Percentiles rank a stretch among this genome's conserved stretches.
These are phyloP conservation scores for Lasiodiplodia citricola DNA, from an alignment of 2,329 filamentous ascomycete genomes.

Conservation along the genomic window DNA sequence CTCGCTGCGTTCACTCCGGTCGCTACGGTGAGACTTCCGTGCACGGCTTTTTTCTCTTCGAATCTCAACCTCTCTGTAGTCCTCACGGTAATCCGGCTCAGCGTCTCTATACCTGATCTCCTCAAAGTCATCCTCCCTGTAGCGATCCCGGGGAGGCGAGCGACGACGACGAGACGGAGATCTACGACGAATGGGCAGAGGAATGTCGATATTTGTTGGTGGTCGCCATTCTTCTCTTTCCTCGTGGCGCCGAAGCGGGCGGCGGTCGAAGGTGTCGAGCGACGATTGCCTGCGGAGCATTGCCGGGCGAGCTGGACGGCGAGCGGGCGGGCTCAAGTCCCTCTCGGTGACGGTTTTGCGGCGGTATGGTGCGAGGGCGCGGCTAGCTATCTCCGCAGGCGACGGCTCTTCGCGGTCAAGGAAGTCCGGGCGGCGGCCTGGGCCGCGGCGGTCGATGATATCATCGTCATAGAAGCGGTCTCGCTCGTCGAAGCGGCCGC, in stretches of 20 bases:
- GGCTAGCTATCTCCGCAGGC: conserved; percentile 54
- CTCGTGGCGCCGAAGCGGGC: conserved; percentile 63
- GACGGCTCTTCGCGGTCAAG: conserved; percentile 51
- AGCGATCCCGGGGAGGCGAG: conserved; percentile 54
- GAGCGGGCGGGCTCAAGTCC: conserved; percentile 59
- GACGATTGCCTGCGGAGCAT: conserved; percentile 84
- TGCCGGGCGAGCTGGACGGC: conserved; percentile 65
- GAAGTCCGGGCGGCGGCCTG: conserved; percentile 49
- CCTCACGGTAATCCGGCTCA: conserved; percentile 43
- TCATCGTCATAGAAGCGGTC: conserved; percentile 65
- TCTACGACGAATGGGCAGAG: conserved; percentile 61
- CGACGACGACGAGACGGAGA: conserved; percentile 61
- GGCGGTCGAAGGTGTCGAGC: conserved; percentile 86
- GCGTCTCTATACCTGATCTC: conserved; percentile 56
- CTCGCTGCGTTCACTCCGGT: conserved; percentile 31
- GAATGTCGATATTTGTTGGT: conserved; percentile 72
- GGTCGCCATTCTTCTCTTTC: conserved; percentile 67
- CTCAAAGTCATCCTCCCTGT: conserved; percentile 74
- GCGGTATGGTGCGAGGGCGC: conserved; percentile 63
- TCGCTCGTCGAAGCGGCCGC: conserved; percentile 53
- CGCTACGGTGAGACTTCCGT: conserved; percentile 7
- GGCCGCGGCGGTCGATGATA: conserved; percentile 40
- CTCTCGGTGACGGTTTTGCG: conserved; percentile 64
- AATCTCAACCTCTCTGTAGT: conserved; percentile 57
- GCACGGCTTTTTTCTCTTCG: conserved; percentile 49